Base-by-base conservation (phyloP, 2,329 filamentous ascomycete species). In the Diplocarpon mali region DNA sequence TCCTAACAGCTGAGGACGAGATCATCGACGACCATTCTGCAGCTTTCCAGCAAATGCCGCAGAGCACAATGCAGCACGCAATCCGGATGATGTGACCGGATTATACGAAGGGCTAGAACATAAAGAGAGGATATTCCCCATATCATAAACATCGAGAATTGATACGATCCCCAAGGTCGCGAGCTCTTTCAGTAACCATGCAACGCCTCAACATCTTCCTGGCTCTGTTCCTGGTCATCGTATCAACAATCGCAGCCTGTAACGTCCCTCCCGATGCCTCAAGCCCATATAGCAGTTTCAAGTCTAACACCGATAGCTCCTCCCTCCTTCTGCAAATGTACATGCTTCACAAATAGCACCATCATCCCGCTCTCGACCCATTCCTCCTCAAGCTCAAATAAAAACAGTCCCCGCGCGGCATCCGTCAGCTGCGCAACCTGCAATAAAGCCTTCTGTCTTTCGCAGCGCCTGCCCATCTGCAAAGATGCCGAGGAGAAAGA, bases 251-350 rank as follows among this genome's bases (percentile, higher is more conserved):
- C 31, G 56, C 55, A 47, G 53, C 49, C 11, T 56, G 61, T 62
- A 49, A 50, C 57, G 54, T 28, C 47, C 12, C 15, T 11, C 27
- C 30, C 1, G 9, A 27, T 14, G n/a, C 10, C 3, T 31, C 14
- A 24, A n/a, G n/a, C 10, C 35, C 35, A 8, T 14, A 14, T 11
- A 36, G 8, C 8, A 27, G 12, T 12, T 31, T 30, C 8, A 8
- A 50, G 46, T 32, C 59, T 60, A 50, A 62, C 52, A 43, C 16
- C 27, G 30, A 12, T 56, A 80, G 76, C 72, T 28, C 71, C 75
- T 35, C 76, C 75, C 14, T 75, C 73, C 2, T 82, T 81, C 61
- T 82, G 78, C 69, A 82, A 82, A 69, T 82, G 78, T 65, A 81
- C 76, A 54, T 82, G 78, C 66, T 79, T 79, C 66, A 76, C 75